Evolutionary conservation across 192 early-diverging fungal species (phyloP).

Genomic region (Entomortierella beljakovae): DNA sequence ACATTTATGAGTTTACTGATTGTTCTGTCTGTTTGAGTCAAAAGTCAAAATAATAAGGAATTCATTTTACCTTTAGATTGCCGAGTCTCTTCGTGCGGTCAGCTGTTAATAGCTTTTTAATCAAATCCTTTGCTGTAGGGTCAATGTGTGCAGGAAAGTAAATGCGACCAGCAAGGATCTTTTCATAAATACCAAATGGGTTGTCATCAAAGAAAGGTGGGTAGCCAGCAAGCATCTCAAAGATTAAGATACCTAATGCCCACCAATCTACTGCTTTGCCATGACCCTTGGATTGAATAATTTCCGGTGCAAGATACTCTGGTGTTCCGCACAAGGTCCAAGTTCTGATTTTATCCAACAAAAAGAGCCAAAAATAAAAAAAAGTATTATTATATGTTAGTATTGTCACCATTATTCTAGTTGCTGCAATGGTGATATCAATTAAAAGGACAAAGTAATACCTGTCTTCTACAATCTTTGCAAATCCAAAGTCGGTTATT

Average conservation of each 20-base stretch:
- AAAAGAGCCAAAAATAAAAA: not conserved
- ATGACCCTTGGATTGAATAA: conserved; percentile 97
- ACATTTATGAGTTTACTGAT: too few relatives aligned
- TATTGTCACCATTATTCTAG: too few relatives aligned
- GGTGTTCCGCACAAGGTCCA: conserved; percentile 99
- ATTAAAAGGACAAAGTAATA: too few relatives aligned
- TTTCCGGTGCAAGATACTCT: conserved; percentile 97
- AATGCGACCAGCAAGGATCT: conserved; percentile 92
- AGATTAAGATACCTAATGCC: conserved; percentile 97
- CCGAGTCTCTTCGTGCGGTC: conserved; percentile 95
- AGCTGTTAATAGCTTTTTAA: conserved; percentile 90
- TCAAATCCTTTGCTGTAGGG: conserved; percentile 85
- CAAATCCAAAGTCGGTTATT: conserved; percentile 98
- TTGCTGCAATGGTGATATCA: too few relatives aligned
- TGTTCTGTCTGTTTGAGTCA: not conserved
- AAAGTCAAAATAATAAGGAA: not conserved
- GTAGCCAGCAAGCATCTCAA: conserved; percentile 98
- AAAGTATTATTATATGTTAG: too few relatives aligned
- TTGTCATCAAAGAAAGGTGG: conserved; percentile 99
- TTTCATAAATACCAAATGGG: conserved; percentile 98
- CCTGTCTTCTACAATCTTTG: conserved; percentile 85
- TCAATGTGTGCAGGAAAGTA: conserved; percentile 92
- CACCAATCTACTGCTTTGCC: conserved; percentile 99
- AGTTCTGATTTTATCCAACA: conserved; percentile 68
- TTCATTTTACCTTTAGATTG: conserved; percentile 74